phyloP scores from a whole-genome alignment of 495 filamentous ascomycete species.

The Penicillium parvum region DNA sequence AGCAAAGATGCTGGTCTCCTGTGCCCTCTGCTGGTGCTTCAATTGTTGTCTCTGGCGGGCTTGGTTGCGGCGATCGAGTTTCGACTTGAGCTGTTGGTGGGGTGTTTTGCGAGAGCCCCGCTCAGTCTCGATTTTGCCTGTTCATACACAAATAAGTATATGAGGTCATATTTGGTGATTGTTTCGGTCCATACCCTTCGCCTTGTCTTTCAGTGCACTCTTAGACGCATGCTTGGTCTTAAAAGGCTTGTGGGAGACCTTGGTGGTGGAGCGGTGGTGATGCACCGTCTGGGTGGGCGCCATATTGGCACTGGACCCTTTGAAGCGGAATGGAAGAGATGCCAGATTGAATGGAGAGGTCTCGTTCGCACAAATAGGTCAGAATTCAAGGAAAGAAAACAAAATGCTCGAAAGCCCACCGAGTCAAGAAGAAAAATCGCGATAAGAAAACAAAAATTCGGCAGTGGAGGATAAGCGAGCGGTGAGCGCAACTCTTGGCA shows the following conservation, averaged over 20 bases:
- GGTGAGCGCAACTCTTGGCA: constrained; percentile 30
- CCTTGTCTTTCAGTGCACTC: constrained; percentile 67
- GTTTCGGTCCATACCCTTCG: constrained; percentile 59
- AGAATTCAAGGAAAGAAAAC: constrained; percentile 8
- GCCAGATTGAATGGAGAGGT: constrained; percentile 31
- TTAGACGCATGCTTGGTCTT: constrained; percentile 90
- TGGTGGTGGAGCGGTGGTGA: constrained; percentile 89
- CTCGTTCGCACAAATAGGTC: constrained; percentile 3
- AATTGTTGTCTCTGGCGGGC: constrained; percentile 76
- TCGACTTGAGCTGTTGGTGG: constrained; percentile 95
- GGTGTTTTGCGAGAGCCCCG: constrained; percentile 73
- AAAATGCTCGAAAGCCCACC: constrained; percentile 4
- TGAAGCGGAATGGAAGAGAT: constrained; percentile 83
- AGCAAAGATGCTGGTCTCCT: constrained; percentile 71
- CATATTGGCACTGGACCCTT: constrained; percentile 63
- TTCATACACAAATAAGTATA: no score
- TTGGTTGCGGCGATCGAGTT: constrained; percentile 89
- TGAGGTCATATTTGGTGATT: background rate
- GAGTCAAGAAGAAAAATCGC: constrained; percentile 21
- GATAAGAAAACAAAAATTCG: constrained; percentile 38
- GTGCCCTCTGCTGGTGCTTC: constrained; percentile 76
- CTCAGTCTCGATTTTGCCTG: constrained; percentile 61
- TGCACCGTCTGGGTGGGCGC: constrained; percentile 54
- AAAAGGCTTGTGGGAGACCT: constrained; percentile 78
- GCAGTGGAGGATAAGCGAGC: constrained; percentile 39